These are phyloP conservation scores for Ascoidea tarda DNA, from an alignment of 805 yeast genomes.

Conservation along the genomic window DNA sequence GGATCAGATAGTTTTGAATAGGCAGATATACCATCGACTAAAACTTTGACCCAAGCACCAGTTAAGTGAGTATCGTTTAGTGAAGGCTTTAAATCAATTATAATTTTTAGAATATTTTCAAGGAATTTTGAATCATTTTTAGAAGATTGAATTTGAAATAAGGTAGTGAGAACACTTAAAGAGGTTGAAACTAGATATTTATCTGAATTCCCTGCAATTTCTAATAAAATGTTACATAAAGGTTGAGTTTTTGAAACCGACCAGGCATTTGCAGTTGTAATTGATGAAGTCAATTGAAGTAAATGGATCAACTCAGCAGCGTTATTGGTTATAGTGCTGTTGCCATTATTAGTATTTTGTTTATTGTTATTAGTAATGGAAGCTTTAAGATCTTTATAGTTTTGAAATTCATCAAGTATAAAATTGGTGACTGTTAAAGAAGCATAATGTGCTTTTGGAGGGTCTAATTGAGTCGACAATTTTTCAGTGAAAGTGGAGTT, in stretches of 20 bases:
- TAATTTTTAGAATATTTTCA: constrained; percentile 46
- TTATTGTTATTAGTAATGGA: constrained; percentile 26
- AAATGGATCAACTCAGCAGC: constrained; percentile 52
- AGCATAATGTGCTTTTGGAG: constrained; percentile 73
- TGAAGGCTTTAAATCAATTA: constrained; percentile 73
- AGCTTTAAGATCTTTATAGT: no score
- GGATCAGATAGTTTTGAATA: constrained; percentile 35
- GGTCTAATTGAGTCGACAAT: constrained; percentile 9
- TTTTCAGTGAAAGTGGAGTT: no score
- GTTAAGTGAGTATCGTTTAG: constrained; percentile 72
- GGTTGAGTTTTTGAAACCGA: constrained; percentile 54
- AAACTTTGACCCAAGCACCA: constrained; percentile 91
- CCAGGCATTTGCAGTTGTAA: constrained; percentile 73
- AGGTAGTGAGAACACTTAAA: constrained; percentile 70
- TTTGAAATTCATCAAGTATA: constrained; percentile 27
- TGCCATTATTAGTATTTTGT: constrained; percentile 18
- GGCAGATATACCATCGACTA: constrained; percentile 64
- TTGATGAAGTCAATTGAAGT: constrained; percentile 59
- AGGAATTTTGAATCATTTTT: constrained; percentile 52
- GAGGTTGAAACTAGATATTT: constrained; percentile 75
- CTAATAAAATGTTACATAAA: constrained; percentile 64
- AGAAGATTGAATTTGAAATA: constrained; percentile 52
- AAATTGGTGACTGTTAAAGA: constrained; percentile 55
- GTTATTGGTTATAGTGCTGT: constrained; percentile 16
- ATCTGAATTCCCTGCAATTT: constrained; percentile 68